Evolutionary conservation across 2,329 filamentous ascomycete genomes (phyloP), one percentile per base, ranked within the genome.

Genomic region (Septoria linicola): DNA sequence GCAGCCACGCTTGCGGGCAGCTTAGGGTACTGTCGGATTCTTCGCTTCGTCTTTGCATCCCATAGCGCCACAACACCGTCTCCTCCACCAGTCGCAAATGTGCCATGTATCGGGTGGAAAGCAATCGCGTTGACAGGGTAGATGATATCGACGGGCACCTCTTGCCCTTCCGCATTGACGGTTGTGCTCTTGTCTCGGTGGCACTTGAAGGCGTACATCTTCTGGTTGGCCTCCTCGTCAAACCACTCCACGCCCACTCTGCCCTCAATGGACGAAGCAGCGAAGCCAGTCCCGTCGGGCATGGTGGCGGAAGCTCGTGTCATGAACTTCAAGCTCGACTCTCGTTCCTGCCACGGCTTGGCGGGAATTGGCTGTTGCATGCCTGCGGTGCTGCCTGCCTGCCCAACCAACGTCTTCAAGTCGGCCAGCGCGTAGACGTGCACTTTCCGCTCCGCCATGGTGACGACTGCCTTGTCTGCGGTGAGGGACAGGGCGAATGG

Each of bases 131-230:
- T 93, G 60, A 96, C 91, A 0, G 91, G 91, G 65, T 91, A 96
- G 2, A 96, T 89, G 3, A 96, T 80, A 64, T 96, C 91, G 21
- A 80, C 83, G 42, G 82, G 83, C 39, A 45, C 70, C 32, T 80
- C 80, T 8, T 79, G 78, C 20, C 48, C 58, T 3, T 51, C 45
- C 41, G 49, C 79, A 1, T 81, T 72, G 8, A 77, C 78, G 1
- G 83, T 79, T 68, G 93, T 73, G 6, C 78, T 79, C 2, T 84
- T 80, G 69, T 95, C 89, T 3, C 93, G 82, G 72, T 99, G 93
- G 72, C 93, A 99, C 72, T 99, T 99, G 81, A 99, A 99, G 11
- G 93, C 93, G 70, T 97, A 99, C 71, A 96, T 97, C 60, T 91
- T 82, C 32, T 88, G 86, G 73, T 97, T 91, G 3, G 88, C 91